Base-by-base conservation (phyloP, 495 filamentous ascomycete genomes). In the Cetradonia linearis region DNA sequence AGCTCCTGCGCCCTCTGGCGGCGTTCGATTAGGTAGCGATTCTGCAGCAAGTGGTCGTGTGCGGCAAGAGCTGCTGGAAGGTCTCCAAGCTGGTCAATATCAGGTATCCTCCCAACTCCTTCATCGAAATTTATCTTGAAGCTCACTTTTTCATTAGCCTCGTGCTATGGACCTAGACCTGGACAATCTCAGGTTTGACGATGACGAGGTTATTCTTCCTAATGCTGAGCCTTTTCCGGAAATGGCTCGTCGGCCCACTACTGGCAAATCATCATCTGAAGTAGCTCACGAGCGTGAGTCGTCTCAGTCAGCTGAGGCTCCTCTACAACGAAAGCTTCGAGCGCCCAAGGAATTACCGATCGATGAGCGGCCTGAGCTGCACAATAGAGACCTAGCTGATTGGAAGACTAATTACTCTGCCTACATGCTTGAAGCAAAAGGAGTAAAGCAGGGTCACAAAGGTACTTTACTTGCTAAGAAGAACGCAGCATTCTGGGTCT, bases 381-480 rank as follows among this genome's bases (percentile, higher is more conserved):
- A 77, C 52, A 82, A 81, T 59, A 66, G 68, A 11, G 77, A 80
- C 14, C 67, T 89, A 18, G 78, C 74, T 11, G 63, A 72, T n/a
- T 85, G 83, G 82, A 78, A 80, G 57, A 65, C 75, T 0, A 70
- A 83, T 33, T 91, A 90, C 57, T 52, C 81, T 37, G 56, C 66
- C 1, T 81, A 81, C 49, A 84, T 81, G 75, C 74, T 72, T 16
- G 62, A 63, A 38, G 77, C 74, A 23, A 68, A 66, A 36, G 73
- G 70, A 28, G 68, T 72, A 6, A 85, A 81, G 60, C 56, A 66
- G 18, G 61, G 70, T 14, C 71, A 73, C 54, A 78, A 72, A 59
- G 52, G 69, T 7, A 61, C 66, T 6, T 68, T 67, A 0, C 68
- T 76, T 27, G 73, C 77, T n/a, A 84, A 78, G 68, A 78, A 77